Percentiles rank a stretch among this genome's conserved stretches.
Evolutionary conservation across 2,329 filamentous ascomycete genomes (phyloP).

Genomic region (Ceratocystis papillata): DNA sequence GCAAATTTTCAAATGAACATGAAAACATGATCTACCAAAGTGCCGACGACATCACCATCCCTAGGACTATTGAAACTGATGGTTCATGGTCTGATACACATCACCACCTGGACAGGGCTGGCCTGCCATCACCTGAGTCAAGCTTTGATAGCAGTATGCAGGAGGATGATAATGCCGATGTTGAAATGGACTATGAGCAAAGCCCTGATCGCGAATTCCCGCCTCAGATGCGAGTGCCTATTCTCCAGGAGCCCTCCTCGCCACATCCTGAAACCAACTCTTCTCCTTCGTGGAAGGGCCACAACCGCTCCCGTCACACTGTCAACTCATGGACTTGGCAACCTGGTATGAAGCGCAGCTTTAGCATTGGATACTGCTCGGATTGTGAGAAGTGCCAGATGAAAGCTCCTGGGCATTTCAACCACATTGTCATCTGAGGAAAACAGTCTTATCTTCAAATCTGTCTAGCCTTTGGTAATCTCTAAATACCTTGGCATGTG

Average conservation of each 20-base stretch:
- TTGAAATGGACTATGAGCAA: conserved; percentile 23
- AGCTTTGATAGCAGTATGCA: conserved; percentile 31
- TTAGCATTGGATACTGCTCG: conserved; percentile 67
- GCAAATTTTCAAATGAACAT: conserved; percentile 10
- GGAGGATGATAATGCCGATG: conserved; percentile 28
- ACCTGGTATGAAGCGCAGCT: conserved; percentile 55
- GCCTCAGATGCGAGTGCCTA: conserved; percentile 21
- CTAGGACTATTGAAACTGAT: conserved; percentile 38
- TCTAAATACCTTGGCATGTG: no score
- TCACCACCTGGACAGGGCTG: conserved; percentile 35
- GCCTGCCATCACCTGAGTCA: conserved; percentile 30
- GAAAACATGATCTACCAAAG: background rate
- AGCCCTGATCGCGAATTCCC: conserved; percentile 21
- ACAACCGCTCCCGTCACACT: conserved; percentile 49
- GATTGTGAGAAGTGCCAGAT: conserved; percentile 69
- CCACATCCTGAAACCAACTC: conserved; percentile 27
- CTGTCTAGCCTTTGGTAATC: no score
- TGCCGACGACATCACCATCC: conserved; percentile 35
- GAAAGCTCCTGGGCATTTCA: conserved; percentile 69
- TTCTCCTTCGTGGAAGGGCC: conserved; percentile 43
- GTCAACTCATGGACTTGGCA: conserved; percentile 51
- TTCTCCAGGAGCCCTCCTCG: conserved; percentile 32
- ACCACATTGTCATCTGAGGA: conserved; percentile 59
- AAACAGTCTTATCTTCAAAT: conserved; percentile 20
- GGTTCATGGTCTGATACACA: conserved; percentile 44